Conservation (phyloP, 1,139 yeast genomes). For the Hemisphaericaspora subhashii region DNA sequence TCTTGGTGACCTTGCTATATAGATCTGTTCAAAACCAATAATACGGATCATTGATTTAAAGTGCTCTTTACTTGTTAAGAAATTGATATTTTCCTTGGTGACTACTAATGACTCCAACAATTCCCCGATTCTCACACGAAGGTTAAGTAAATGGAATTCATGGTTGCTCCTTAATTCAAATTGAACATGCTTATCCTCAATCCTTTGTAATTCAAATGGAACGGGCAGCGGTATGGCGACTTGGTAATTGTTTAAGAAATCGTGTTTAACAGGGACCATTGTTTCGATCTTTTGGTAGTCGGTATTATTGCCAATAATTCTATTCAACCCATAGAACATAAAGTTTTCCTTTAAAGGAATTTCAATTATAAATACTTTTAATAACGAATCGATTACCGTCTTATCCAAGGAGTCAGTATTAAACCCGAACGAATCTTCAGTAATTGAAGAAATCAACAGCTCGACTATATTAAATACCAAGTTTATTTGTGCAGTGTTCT, state of each 20-base stretch:
- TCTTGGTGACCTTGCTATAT: constrained; percentile 48
- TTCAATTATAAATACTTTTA: constrained; percentile 41
- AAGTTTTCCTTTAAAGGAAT: constrained; percentile 42
- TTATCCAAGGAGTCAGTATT: constrained; percentile 20
- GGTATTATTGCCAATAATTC: constrained; percentile 52
- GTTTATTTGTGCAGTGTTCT: constrained; percentile 39
- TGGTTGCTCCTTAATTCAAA: constrained; percentile 33
- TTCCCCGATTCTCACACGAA: constrained; percentile 42
- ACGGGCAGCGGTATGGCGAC: constrained; percentile 36
- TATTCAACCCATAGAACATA: constrained; percentile 52
- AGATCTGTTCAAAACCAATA: constrained; percentile 54
- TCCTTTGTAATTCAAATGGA: constrained; percentile 14
- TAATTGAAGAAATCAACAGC: constrained; percentile 40
- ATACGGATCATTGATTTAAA: constrained; percentile 46
- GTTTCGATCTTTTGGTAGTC: constrained; percentile 36
- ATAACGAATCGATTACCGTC: constrained; percentile 35
- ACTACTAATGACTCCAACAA: constrained; percentile 46
- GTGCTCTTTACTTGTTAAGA: constrained; percentile 36
- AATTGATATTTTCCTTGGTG: constrained; percentile 27
- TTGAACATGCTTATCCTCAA: constrained; percentile 7
- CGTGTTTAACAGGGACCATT: constrained; percentile 30
- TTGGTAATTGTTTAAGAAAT: constrained; percentile 25
- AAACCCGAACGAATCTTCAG: constrained; percentile 31
- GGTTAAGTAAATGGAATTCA: constrained; percentile 41
- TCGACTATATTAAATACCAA: constrained; percentile 38